Base-by-base conservation (phyloP, 2,329 filamentous ascomycete species). In the Coniochaeta sp. region DNA sequence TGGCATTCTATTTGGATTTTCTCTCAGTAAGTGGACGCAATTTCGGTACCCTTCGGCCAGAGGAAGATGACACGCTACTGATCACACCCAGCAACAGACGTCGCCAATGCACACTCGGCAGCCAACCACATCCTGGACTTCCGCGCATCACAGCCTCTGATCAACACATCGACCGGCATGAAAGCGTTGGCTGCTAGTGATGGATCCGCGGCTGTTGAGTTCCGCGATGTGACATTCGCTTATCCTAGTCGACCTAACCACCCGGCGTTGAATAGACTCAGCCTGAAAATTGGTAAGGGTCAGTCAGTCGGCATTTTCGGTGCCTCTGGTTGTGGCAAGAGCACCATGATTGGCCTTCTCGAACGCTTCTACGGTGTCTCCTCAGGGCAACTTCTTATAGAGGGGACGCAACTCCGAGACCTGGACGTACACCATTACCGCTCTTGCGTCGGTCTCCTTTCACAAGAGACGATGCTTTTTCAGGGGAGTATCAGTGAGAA, bases 381-480 rank as follows among this genome's bases (percentile, higher is more conserved):
- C 26, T 30, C 28, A 10, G 52, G 52, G 26, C 26, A 55, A 36
- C 14, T 55, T 36, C 30, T 32, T 16, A n/a, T 55, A 57, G 28
- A 59, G n/a, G 30, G 22, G 16, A 30, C 36, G 30, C 44, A 54
- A 34, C 50, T 47, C 60, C 74, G 17, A 54, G 50, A 19, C 19
- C 24, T 66, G 12, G 60, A 68, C 8, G 59, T 75, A 32, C 73
- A 74, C 56, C 77, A 77, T 76, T 78, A 73, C 72, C 70, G 78
- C 56, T 72, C 72, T 12, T 75, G 79, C 59, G 77, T 80, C 57
- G 77, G 77, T 1, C 68, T 82, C 6, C 82, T 85, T 2, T 80
- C 83, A 55, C 82, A 85, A 65, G 81, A 85, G 57, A 80, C 81
- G 0, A 78, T 81, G 57, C 71, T 84, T 0, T 85, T 85, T 65